Conservation (phyloP, 1,284 basidiomycete species). For the Tylopilus sp. region DNA sequence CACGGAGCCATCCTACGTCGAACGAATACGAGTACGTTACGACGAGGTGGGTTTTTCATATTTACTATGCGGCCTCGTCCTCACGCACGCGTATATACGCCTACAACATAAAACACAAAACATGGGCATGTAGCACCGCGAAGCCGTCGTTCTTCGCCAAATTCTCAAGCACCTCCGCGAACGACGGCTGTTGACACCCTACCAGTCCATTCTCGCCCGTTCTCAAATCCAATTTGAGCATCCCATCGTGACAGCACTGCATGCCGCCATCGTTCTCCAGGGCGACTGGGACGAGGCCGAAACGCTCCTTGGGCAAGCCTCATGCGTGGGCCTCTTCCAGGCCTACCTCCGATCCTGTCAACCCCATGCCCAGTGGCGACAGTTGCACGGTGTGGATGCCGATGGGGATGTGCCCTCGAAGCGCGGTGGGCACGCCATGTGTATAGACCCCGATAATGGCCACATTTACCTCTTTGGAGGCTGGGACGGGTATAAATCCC, state of each 20-base stretch:
- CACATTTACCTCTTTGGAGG: constrained; percentile 78
- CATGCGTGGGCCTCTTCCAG: constrained; percentile 54
- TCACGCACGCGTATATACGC: too few relatives aligned
- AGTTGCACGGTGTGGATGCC: constrained; percentile 51
- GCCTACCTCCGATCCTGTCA: constrained; percentile 54
- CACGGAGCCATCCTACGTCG: constrained; percentile 50
- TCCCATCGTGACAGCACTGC: constrained; percentile 63
- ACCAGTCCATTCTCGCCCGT: constrained; percentile 55
- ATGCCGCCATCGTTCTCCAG: constrained; percentile 61
- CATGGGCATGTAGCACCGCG: constrained; percentile 41
- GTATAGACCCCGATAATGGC: constrained; percentile 62
- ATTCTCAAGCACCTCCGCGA: constrained; percentile 79
- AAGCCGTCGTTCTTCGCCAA: constrained; percentile 60
- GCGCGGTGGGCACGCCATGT: constrained; percentile 81
- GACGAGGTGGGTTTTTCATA: constrained; percentile 50
- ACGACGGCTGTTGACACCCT: constrained; percentile 67
- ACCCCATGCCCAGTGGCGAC: constrained; percentile 56
- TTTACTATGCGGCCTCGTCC: too few relatives aligned
- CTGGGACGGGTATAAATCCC: constrained; percentile 68
- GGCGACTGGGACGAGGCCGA: constrained; percentile 66
- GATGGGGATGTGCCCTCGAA: constrained; percentile 61
- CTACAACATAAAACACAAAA: too few relatives aligned
- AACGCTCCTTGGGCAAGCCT: constrained; percentile 46
- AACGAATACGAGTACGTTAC: constrained; percentile 46
- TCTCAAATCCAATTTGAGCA: constrained; percentile 64